Conservation (phyloP, 2,329 filamentous ascomycete species). For the Botryosphaeria dothidea region DNA sequence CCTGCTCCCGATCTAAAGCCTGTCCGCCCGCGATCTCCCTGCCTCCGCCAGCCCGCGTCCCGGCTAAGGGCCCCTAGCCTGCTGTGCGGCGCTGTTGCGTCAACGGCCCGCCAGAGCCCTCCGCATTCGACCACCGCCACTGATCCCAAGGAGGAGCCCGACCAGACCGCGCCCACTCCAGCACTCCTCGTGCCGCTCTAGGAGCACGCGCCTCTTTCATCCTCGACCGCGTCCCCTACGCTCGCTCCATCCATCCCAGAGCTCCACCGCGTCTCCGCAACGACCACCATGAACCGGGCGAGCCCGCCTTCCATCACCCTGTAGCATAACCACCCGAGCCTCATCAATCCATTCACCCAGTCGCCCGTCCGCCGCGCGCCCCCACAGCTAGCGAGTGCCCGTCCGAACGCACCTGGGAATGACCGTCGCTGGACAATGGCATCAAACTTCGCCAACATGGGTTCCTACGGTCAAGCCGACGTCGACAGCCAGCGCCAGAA, state of each 20-base stretch:
- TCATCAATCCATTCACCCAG: background rate
- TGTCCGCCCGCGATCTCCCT: background rate
- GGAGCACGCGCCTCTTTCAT: background rate
- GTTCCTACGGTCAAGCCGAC: slow-evolving; percentile 24
- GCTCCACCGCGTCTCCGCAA: background rate
- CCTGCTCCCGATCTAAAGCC: background rate
- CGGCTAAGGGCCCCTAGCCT: background rate
- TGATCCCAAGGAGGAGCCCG: background rate
- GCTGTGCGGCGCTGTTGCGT: slow-evolving; percentile 14
- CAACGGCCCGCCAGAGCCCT: slow-evolving; percentile 13
- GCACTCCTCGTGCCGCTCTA: background rate
- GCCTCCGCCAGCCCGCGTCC: background rate
- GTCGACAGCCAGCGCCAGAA: slow-evolving; percentile 23
- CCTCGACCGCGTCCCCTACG: background rate
- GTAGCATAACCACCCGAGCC: background rate
- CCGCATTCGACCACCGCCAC: slow-evolving; percentile 11
- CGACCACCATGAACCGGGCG: slow-evolving; percentile 9
- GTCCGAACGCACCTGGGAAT: slow-evolving; percentile 7
- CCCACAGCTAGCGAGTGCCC: background rate
- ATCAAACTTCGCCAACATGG: slow-evolving; percentile 27
- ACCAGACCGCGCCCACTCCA: background rate
- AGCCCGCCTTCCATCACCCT: background rate
- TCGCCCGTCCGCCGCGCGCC: background rate
- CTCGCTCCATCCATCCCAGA: background rate
- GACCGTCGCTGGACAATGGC: slow-evolving; percentile 26